Evolutionary conservation across 2,329 filamentous ascomycete genomes (phyloP).

Genomic region (Nothomitra cinnamomea): DNA sequence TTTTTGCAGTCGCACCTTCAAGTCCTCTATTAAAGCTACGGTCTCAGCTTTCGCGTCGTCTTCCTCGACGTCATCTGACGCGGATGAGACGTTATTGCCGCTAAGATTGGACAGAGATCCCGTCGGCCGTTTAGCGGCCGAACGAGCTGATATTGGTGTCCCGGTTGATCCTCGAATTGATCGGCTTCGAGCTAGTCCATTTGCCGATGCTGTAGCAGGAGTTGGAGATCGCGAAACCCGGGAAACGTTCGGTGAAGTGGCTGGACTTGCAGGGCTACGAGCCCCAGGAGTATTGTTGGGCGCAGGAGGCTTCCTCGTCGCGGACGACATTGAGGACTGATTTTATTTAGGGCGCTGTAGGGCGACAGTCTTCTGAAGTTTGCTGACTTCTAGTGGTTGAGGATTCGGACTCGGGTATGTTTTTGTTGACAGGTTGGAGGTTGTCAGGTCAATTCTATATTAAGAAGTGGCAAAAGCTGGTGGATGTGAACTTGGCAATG

Average conservation of each 20-base stretch:
- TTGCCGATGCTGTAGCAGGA: conserved; percentile 20
- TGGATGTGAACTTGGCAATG: no score
- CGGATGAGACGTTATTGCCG: conserved; percentile 20
- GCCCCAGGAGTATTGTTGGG: conserved; percentile 5
- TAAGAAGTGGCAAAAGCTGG: no score
- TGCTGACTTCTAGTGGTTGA: no score
- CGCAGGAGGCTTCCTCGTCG: background rate
- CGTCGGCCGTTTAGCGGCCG: conserved; percentile 43
- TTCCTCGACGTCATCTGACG: background rate
- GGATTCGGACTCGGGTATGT: no score
- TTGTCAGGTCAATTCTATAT: no score
- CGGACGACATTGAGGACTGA: background rate
- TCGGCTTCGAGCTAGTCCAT: conserved; percentile 39
- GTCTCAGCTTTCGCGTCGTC: conserved; percentile 2
- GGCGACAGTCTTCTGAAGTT: background rate
- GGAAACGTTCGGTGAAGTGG: conserved; percentile 21
- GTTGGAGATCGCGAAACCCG: conserved; percentile 31
- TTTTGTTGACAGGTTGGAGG: no score
- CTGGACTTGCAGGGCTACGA: conserved; percentile 16
- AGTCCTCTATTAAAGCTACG: conserved; percentile 49
- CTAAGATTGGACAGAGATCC: conserved; percentile 19
- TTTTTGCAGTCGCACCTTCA: conserved; percentile 66
- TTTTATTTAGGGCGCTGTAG: background rate
- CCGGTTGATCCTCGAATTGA: conserved; percentile 40
- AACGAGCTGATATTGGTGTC: conserved; percentile 56